phyloP scores from a whole-genome alignment of 1,139 yeast species.

The Torulaspora pretoriensis region DNA sequence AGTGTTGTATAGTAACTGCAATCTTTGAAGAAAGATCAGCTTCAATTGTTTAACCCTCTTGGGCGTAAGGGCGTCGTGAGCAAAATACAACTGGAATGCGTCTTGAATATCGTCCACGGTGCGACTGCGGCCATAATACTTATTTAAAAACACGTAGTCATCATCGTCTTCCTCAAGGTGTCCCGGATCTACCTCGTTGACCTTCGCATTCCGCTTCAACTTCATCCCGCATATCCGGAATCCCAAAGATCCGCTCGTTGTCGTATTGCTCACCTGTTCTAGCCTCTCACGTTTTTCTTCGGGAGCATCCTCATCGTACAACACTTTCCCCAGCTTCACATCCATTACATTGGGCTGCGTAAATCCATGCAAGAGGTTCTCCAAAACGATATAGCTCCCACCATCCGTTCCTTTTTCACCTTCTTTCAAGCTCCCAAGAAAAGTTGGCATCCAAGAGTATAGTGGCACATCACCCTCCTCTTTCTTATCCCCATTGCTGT shows the following conservation, averaged over 20 bases:
- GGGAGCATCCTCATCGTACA: slow-evolving; percentile 60
- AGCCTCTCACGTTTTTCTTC: slow-evolving; percentile 61
- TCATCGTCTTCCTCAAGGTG: slow-evolving; percentile 32
- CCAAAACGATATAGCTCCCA: slow-evolving; percentile 56
- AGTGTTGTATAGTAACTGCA: slow-evolving; percentile 63
- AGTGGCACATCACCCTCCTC: slow-evolving; percentile 39
- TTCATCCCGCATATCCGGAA: slow-evolving; percentile 90
- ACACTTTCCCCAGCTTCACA: slow-evolving; percentile 68
- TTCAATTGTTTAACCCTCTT: slow-evolving; percentile 38
- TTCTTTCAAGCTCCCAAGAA: slow-evolving; percentile 42
- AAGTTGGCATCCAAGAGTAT: slow-evolving; percentile 52
- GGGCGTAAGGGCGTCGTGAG: slow-evolving; percentile 35
- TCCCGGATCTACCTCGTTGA: slow-evolving; percentile 12
- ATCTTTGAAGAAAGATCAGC: slow-evolving; percentile 48
- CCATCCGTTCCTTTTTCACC: slow-evolving; percentile 32
- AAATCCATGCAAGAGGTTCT: slow-evolving; percentile 63
- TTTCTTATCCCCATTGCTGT: slow-evolving; percentile 18
- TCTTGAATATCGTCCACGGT: slow-evolving; percentile 42
- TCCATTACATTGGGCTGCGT: slow-evolving; percentile 70
- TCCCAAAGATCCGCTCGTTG: slow-evolving; percentile 76
- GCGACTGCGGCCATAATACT: slow-evolving; percentile 65
- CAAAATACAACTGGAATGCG: slow-evolving; percentile 54
- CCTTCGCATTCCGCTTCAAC: slow-evolving; percentile 37
- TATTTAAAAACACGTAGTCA: slow-evolving; percentile 53
- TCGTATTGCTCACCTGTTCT: slow-evolving; percentile 54